Evolutionary conservation across 2,329 filamentous ascomycete genomes (phyloP).

Genomic region (Lasiodiplodia citricola): DNA sequence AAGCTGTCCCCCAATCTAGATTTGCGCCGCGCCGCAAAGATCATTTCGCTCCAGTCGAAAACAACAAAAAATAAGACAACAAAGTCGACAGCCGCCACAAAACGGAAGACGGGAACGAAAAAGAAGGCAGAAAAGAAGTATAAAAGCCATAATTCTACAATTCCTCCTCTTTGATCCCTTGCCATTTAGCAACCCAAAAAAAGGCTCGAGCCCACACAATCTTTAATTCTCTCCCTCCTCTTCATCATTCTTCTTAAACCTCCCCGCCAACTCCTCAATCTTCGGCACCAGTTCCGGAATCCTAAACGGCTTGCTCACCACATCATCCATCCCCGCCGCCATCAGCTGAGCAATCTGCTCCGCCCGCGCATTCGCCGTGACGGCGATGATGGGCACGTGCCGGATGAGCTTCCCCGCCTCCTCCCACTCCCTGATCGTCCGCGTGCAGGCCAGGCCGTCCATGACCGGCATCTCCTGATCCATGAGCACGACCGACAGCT

Average conservation of each 20-base stretch:
- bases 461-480: constrained; percentile 50
- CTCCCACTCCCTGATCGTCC: constrained; percentile 45
- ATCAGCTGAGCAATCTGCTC: constrained; percentile 48
- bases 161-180: background rate
- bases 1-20: background rate
- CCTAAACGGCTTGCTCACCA: constrained; percentile 58
- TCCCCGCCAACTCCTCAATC: constrained; percentile 52
- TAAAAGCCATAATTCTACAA: background rate
- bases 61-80: background rate
- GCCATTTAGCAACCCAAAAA: background rate
- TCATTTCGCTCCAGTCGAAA: background rate
- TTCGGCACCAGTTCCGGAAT: constrained; percentile 57
- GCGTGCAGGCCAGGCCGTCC: constrained; percentile 47
- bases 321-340: constrained; percentile 53
- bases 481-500: constrained; percentile 30
- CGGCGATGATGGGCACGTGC: constrained; percentile 49
- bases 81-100: background rate
- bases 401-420: constrained; percentile 38
- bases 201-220: background rate
- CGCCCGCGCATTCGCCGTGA: constrained; percentile 48
- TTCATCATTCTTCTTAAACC: background rate
- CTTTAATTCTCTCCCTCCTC: background rate
- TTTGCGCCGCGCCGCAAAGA: background rate
- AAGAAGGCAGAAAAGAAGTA: background rate
- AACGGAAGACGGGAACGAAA: background rate